These are phyloP conservation scores for Diaporthe velutina DNA, from an alignment of 2,329 filamentous ascomycete genomes.

Conservation along the genomic window DNA sequence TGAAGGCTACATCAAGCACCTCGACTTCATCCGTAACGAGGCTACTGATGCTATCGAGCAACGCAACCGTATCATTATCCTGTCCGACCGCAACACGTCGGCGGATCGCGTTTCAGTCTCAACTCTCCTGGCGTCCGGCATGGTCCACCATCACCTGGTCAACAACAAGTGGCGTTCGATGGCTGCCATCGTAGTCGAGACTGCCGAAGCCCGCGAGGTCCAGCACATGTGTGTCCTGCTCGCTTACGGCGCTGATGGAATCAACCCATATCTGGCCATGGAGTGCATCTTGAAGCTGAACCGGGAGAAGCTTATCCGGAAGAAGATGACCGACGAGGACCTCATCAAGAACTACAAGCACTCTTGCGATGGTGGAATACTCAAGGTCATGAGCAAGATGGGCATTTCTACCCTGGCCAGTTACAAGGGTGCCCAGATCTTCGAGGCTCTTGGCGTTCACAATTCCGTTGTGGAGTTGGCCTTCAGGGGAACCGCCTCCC, in stretches of 20 bases:
- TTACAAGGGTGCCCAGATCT: constrained; percentile 98
- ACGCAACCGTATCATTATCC: constrained; percentile 85
- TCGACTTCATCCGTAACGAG: constrained; percentile 90
- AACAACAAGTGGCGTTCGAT: constrained; percentile 96
- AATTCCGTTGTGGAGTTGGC: constrained; percentile 93
- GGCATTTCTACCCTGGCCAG: constrained; percentile 96
- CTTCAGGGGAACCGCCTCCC: constrained; percentile 93
- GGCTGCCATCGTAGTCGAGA: constrained; percentile 89
- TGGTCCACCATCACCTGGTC: constrained; percentile 95
- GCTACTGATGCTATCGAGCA: constrained; percentile 86
- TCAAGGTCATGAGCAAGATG: constrained; percentile 99
- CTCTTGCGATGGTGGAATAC: constrained; percentile 93
- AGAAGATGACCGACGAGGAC: constrained; percentile 84
- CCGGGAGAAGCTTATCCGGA: constrained; percentile 91
- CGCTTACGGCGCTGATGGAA: constrained; percentile 92
- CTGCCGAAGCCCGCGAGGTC: constrained; percentile 94
- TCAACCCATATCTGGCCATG: constrained; percentile 95
- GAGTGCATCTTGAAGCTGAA: constrained; percentile 98
- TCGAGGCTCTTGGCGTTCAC: constrained; percentile 94
- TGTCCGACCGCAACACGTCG: constrained; percentile 90
- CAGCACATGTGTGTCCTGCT: constrained; percentile 99
- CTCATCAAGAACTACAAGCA: constrained; percentile 97
- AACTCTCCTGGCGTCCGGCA: constrained; percentile 86
- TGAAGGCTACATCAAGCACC: constrained; percentile 85
- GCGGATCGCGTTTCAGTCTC: constrained; percentile 88